Evolutionary conservation across 768 basidiomycete genomes (phyloP).

Genomic region (Boletus edulis): DNA sequence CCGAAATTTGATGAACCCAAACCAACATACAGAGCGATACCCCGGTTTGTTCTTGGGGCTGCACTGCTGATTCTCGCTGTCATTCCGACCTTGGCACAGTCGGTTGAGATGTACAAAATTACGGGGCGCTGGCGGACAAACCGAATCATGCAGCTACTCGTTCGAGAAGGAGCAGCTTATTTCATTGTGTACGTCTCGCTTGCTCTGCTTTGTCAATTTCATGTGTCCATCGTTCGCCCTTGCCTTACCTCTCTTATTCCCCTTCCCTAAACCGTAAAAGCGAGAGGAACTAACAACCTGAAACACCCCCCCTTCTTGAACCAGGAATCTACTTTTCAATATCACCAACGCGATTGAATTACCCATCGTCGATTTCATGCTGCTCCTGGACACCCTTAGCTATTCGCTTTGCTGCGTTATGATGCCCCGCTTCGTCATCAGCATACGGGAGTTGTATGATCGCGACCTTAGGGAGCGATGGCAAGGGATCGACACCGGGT

Average conservation of each 20-base stretch:
- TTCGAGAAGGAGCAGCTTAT: slow-evolving; percentile 11
- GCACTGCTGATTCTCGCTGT: slow-evolving; percentile 5
- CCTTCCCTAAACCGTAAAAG: not conserved
- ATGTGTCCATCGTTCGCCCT: not conserved
- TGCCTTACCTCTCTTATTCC: not conserved
- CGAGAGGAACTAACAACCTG: not conserved
- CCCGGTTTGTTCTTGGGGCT: slow-evolving; percentile 1
- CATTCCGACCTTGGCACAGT: not conserved
- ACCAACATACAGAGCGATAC: slow-evolving; percentile 5
- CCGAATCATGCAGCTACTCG: slow-evolving; percentile 1
- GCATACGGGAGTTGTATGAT: slow-evolving; percentile 8
- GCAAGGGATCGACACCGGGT: slow-evolving; percentile 12
- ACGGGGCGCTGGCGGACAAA: slow-evolving; percentile 8
- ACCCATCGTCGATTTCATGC: not conserved
- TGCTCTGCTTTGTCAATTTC: too few species aligned
- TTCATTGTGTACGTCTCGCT: slow-evolving; percentile 11
- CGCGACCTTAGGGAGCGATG: not conserved
- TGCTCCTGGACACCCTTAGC: not conserved
- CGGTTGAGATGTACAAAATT: slow-evolving; percentile 1
- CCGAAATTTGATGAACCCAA: not conserved
- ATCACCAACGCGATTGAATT: too few species aligned
- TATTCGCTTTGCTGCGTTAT: slow-evolving; percentile 1
- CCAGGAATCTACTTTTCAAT: slow-evolving; percentile 5
- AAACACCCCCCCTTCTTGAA: not conserved
- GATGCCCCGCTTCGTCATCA: slow-evolving; percentile 17